Percentiles rank a stretch among this genome's conserved stretches.
Evolutionary conservation across 2,329 filamentous ascomycete genomes (phyloP).

Genomic region (Calonectria hongkongensis): DNA sequence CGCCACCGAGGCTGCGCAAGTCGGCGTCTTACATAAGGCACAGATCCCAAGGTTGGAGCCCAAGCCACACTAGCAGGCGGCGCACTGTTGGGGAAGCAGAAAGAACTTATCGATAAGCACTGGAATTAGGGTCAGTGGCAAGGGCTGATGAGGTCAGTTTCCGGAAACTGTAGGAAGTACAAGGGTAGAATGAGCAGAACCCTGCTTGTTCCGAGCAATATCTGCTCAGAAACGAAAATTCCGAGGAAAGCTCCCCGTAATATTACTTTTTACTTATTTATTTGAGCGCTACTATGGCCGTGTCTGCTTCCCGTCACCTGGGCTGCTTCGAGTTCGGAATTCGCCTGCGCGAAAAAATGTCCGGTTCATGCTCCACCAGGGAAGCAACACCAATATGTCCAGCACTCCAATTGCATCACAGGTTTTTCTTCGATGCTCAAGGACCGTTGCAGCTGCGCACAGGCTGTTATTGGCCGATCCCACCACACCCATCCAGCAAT

Average conservation of each 20-base stretch:
- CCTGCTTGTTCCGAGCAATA: slow-evolving; percentile 29
- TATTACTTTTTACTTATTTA: slow-evolving; percentile 19
- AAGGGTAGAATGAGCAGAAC: slow-evolving; percentile 4
- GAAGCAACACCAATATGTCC: slow-evolving; percentile 20
- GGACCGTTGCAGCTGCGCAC: slow-evolving; percentile 17
- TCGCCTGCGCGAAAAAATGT: slow-evolving; percentile 31
- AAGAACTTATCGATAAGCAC: slow-evolving; percentile 55
- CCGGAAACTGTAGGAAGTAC: slow-evolving; percentile 23
- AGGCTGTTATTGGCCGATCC: slow-evolving; percentile 25
- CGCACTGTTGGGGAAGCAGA: slow-evolving; percentile 21
- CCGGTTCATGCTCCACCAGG: slow-evolving; percentile 25
- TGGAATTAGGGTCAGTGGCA: slow-evolving; percentile 6
- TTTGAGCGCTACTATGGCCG: background rate
- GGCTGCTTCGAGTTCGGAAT: slow-evolving; percentile 28
- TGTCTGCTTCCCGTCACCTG: background rate
- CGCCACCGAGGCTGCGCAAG: slow-evolving; percentile 44
- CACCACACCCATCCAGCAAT: slow-evolving; percentile 2
- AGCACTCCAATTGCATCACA: slow-evolving; percentile 29
- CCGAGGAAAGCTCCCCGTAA: slow-evolving; percentile 9
- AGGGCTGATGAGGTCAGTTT: slow-evolving; percentile 4
- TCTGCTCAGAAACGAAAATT: slow-evolving; percentile 32
- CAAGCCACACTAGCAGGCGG: slow-evolving; percentile 25
- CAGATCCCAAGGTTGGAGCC: slow-evolving; percentile 31
- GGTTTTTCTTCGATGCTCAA: background rate
- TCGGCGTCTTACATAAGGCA: slow-evolving; percentile 49